These are phyloP conservation scores for Dissophora ornata DNA, from an alignment of 192 early-diverging fungal genomes.

Conservation along the genomic window DNA sequence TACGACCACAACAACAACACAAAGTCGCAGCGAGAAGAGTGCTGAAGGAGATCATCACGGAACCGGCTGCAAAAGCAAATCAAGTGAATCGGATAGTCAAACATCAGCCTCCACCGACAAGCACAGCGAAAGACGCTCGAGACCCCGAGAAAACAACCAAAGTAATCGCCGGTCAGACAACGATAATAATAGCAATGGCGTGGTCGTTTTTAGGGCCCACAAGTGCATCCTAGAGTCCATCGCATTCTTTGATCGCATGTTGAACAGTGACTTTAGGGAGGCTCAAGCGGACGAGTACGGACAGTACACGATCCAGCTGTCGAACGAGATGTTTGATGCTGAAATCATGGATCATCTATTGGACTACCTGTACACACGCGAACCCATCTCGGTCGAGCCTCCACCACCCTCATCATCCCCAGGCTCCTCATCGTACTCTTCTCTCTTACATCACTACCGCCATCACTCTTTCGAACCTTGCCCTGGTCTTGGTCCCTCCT, in stretches of 20 bases:
- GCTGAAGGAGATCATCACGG: too few relatives aligned
- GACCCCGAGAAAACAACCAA: too few relatives aligned
- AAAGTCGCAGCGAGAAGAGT: too few relatives aligned
- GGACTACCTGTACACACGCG: slow-evolving; percentile 35
- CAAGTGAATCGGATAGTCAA: too few relatives aligned
- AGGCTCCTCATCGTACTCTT: background rate
- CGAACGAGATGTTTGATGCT: slow-evolving; percentile 30
- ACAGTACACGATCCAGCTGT: slow-evolving; percentile 19
- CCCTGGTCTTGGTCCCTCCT: background rate
- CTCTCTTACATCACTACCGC: too few relatives aligned
- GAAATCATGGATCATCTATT: slow-evolving; percentile 32
- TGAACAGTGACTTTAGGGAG: slow-evolving; percentile 28
- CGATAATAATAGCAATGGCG: too few relatives aligned
- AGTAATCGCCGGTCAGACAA: too few relatives aligned
- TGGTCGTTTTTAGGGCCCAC: slow-evolving; percentile 18
- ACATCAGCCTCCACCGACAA: background rate
- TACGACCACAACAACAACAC: background rate
- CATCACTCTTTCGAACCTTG: too few relatives aligned
- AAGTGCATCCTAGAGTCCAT: slow-evolving; percentile 30
- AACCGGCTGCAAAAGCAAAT: too few relatives aligned
- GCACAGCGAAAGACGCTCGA: background rate
- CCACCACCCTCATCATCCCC: background rate
- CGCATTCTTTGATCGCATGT: slow-evolving; percentile 36
- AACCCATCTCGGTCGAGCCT: slow-evolving; percentile 1
- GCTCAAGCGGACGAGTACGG: slow-evolving; percentile 5